These are phyloP conservation scores for Jatropha curcas DNA, from an alignment of 345 rosid genomes.

Conservation along the genomic window DNA sequence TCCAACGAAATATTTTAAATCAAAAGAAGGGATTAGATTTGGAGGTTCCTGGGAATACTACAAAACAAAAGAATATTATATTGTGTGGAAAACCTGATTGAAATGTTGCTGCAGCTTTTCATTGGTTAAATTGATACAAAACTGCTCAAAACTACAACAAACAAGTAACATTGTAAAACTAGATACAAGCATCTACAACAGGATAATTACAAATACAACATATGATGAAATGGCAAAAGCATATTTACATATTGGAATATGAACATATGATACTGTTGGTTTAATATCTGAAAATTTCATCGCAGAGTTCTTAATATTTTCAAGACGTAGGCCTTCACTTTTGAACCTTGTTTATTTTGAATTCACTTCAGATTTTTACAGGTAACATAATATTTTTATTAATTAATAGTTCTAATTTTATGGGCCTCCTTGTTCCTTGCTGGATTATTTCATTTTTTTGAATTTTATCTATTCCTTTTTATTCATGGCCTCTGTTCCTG, in stretches of 20 bases:
- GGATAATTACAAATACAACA: background rate
- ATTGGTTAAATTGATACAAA: conserved; percentile 98
- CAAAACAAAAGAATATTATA: background rate
- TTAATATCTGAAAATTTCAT: background rate
- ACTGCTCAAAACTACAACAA: conserved; percentile 91
- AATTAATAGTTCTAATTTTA: background rate
- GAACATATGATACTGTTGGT: too few species aligned
- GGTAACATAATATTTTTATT: background rate
- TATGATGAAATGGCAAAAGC: background rate
- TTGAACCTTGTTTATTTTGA: background rate
- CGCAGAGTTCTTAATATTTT: background rate
- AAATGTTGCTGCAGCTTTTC: conserved; percentile 99
- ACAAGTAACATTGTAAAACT: conserved; percentile 22
- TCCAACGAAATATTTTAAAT: conserved; percentile 11
- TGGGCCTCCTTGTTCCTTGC: background rate
- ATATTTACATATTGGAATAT: background rate
- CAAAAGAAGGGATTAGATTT: background rate
- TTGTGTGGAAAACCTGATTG: conserved; percentile 66
- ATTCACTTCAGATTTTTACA: background rate
- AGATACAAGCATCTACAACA: conserved; percentile 10
- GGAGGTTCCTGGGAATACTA: conserved; percentile 19
- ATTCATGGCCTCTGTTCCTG: background rate
- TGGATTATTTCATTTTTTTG: background rate
- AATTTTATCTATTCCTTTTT: too few species aligned
- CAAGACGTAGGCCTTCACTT: background rate